Base-by-base conservation (phyloP, 169 alveolate genomes). In the Cryptosporidium viatorum region DNA sequence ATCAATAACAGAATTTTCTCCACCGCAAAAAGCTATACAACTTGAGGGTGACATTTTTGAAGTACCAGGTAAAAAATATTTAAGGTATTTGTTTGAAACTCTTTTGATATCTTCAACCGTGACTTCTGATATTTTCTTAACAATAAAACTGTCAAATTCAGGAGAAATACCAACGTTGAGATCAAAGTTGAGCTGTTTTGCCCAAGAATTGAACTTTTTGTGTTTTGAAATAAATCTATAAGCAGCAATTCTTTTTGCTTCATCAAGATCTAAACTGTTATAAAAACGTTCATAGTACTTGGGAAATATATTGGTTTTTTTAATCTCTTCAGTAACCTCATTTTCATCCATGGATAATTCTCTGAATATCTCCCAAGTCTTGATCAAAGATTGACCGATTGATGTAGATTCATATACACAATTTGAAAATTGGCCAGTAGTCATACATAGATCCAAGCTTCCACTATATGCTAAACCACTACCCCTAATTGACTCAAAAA, bases 321-420 rank as follows among this genome's bases (percentile, higher is more conserved):
- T 35, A 2, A 51, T 55, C 33, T 73, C 51, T 16, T 51, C 43
- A 58, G 14, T 0, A 39, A 73, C 7, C 55, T 73, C 86, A 35
- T 37, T 62, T 58, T 73, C 86, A 52, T 52, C 68, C 43, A 73
- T 37, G 2, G 86, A 62, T 3, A 80, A 37, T 16, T 80, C 89
- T 21, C 39, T n/a, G 16, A 80, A 80, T 62, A 62, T 45, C 21
- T 62, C 69, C 89, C 89, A 80, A n/a, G 89, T 80, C n/a, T 41
- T 80, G 43, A 80, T n/a, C 12, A 80, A 33, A 14, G 80, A 80
- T 29, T 65, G n/a, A 26, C 69, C 73, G n/a, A 80, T 59, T 60
- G 89, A 80, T 60, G 89, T 80, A 0, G 89, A 80, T 65, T 80
- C 89, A 23, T 29, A 60, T 9, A 80, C 68, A n/a, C 89, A 80